A percentile compares a stretch with the other conserved stretches of the same genome.
Evolutionary conservation across 2,329 filamentous ascomycete species (phyloP).

Genomic region (Cladosporium halotolerans): DNA sequence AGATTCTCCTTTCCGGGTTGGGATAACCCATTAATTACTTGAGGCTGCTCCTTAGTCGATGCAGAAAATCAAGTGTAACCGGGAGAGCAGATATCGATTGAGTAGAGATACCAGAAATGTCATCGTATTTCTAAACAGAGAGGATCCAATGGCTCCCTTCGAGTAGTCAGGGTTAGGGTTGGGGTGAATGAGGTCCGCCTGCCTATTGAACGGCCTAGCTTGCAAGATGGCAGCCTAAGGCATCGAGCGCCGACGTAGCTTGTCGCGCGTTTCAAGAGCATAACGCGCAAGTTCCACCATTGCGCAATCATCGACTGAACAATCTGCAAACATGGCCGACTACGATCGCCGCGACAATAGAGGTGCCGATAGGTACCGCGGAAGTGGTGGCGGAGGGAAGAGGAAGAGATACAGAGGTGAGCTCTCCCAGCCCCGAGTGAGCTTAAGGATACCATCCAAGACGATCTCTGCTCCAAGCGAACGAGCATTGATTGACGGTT

Average conservation of each 20-base stretch:
- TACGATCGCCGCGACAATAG: slow-evolving; percentile 11
- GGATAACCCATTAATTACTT: too few relatives aligned
- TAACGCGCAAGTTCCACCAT: not conserved
- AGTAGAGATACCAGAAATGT: too few relatives aligned
- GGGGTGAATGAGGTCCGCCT: not conserved
- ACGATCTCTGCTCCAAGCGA: too few relatives aligned
- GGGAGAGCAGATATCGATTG: too few relatives aligned
- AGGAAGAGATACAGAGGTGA: slow-evolving; percentile 8
- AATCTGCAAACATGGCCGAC: slow-evolving; percentile 5
- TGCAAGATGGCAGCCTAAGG: too few relatives aligned
- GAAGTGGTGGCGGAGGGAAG: not conserved
- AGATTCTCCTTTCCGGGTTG: too few relatives aligned
- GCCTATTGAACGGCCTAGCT: not conserved
- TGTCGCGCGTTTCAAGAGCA: too few relatives aligned
- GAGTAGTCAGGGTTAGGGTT: not conserved
- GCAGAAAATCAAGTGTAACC: too few relatives aligned
- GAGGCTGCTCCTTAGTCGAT: too few relatives aligned
- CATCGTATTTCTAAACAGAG: too few relatives aligned
- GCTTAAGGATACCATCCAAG: not conserved
- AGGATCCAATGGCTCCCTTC: too few relatives aligned
- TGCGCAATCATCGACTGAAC: not conserved
- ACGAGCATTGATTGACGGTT: not conserved
- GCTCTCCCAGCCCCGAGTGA: not conserved
- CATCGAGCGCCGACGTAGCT: too few relatives aligned
- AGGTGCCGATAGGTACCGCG: not conserved